Base-by-base conservation (phyloP, 2,329 filamentous ascomycete genomes). In the Pseudocercospora pini-densiflorae region DNA sequence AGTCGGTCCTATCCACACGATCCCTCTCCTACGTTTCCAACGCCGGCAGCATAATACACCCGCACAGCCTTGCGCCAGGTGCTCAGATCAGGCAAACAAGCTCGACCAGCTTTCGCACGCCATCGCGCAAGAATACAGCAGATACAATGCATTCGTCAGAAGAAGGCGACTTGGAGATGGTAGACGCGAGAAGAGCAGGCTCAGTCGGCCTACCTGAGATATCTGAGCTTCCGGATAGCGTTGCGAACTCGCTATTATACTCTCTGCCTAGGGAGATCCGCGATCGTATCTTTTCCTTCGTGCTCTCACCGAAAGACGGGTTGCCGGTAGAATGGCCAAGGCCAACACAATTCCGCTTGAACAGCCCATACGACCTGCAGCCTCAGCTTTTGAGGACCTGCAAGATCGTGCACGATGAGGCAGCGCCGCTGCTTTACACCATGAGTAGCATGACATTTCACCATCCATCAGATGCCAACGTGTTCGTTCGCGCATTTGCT, bases 391-490 rank as follows among this genome's bases (percentile, higher is more conserved):
- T 79, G 36, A 68, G 74, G 31, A 71, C 71, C 9, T 76, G 73
- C 68, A 70, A 70, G 29, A 68, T 75, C 59, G 68, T 80, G 40
- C 69, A 77, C 59, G 70, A 72, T 45, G 78, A 79, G 67, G 69
- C 76, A 5, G 72, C 72, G 23, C 73, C 73, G 8, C 54, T 79
- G 43, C 76, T 79, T n/a, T 79, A 79, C 71, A 70, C 71, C 16
- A 67, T 70, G 61, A 79, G 78, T 67, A 70, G 65, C n/a, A 63
- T 78, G 27, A 71, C 72, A 21, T 79, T 79, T 64, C 71, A 75
- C 63, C 77, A 79, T 65, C 77, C 78, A 4, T 74, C 69, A 49
- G 78, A 79, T 65, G 77, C 76, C 9, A 79, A 79, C 68, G 77
- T 79, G 69, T 79, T 79, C 62, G 73, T 74, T 1, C 75, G 75